Evolutionary conservation across 208 protist genomes (phyloP).

Genomic region (Crithidia fasciculata): DNA sequence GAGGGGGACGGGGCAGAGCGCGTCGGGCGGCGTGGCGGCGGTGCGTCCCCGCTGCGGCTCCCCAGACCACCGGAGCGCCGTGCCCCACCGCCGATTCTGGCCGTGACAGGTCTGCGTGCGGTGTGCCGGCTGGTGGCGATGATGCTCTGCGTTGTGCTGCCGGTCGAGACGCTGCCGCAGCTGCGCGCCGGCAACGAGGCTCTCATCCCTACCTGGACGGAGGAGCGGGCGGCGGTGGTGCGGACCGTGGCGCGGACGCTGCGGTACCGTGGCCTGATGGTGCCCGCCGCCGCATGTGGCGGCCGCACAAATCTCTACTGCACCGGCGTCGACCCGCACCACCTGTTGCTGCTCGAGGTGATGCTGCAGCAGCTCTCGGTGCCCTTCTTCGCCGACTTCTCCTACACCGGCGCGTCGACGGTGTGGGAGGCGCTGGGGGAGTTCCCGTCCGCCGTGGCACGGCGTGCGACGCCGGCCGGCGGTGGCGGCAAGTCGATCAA

Average conservation of each 20-base stretch:
- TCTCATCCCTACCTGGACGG: constrained; percentile 13
- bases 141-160: constrained; percentile 26
- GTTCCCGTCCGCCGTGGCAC: constrained; percentile 16
- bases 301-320: constrained; percentile 16
- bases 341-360: constrained; percentile 52
- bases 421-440: constrained; percentile 49
- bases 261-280: constrained; percentile 24
- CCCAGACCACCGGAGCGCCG: background rate
- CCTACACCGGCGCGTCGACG: constrained; percentile 34
- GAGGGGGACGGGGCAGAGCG: background rate
- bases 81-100: constrained; percentile 25
- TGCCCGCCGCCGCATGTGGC: constrained; percentile 11
- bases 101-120: constrained; percentile 19
- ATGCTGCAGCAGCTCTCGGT: constrained; percentile 53
- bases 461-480: constrained; percentile 9
- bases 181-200: constrained; percentile 5
- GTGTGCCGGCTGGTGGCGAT: constrained; percentile 23
- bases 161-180: constrained; percentile 22
- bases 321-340: constrained; percentile 30
- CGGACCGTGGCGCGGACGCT: constrained; percentile 25
- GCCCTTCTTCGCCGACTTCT: constrained; percentile 71
- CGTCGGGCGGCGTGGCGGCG: background rate
- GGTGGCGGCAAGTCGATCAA: constrained; percentile 6
- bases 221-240: constrained; percentile 19
- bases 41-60: background rate